Base-by-base conservation (phyloP, 768 basidiomycete genomes). In the Dendrothele bispora region DNA sequence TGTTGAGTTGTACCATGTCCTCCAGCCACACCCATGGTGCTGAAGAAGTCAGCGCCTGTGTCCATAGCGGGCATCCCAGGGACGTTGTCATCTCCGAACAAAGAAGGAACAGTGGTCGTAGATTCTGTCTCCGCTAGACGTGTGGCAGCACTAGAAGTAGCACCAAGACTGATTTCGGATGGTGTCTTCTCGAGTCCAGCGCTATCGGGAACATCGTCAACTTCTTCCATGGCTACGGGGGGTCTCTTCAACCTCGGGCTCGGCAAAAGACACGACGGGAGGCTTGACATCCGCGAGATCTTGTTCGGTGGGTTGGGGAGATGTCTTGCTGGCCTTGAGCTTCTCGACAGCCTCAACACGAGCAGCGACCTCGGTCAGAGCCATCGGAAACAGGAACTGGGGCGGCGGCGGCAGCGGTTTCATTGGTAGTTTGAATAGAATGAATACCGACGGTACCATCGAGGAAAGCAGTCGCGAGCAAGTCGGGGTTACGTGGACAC, bases 401-500 rank as follows among this genome's bases (percentile, higher is more conserved):
- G 24, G 77, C 52, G 12, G 61, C 56, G 15, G 54, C 56, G 21
- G 39, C 7, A 24, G 39, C 7, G 39, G 39, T 14, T 24, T 75
- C 74, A 54, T 90, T 87, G n/a, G 91, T 95, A 2, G 88, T 84
- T 62, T 98, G 95, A 47, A 97, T 80, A 14, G 91, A 91, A 63
- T 97, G 93, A 29, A 99, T 83, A 29, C 86, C 88, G 56, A 98
- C 84, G 3, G 90, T 93, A 12, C 95, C 95, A 54, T 95, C 94
- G 68, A 95, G 95, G 67, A 91, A 95, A 3, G 93, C 93, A 2
- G 93, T 86, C 0, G 93, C 91, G 32, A 98, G 80, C 37, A 97
- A 74, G 57, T 92, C 88, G 1, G 95, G 88, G 72, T 83, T 74
- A 46, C 90, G 88, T 10, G 95, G 94, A 61, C 91, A 95, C 90